These are phyloP conservation scores for Plasmodium falciparum DNA, from an alignment of 169 alveolate species.

Conservation along the genomic window DNA sequence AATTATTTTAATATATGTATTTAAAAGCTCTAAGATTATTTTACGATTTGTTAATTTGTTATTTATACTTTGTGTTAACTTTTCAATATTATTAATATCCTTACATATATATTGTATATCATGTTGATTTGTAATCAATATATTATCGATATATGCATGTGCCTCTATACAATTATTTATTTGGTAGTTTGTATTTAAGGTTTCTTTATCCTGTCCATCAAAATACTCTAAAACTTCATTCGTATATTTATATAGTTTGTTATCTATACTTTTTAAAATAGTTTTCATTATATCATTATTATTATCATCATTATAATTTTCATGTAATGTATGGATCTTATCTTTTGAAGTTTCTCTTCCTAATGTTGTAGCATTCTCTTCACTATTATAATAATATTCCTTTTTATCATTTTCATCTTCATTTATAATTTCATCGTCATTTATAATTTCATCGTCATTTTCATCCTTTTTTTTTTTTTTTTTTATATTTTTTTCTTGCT, in stretches of 20 bases:
- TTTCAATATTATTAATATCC: slow-evolving; percentile 78
- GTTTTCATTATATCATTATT: background rate
- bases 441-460: too few relatives aligned
- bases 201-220: slow-evolving; percentile 76
- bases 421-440: too few relatives aligned
- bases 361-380: too few relatives aligned
- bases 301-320: background rate
- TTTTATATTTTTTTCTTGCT: background rate
- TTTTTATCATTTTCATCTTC: background rate
- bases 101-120: slow-evolving; percentile 78
- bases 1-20: slow-evolving; percentile 79
- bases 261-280: slow-evolving; percentile 43
- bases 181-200: slow-evolving; percentile 73
- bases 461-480: background rate
- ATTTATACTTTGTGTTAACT: slow-evolving; percentile 78
- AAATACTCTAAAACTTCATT: slow-evolving; percentile 76
- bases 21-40: slow-evolving; percentile 76
- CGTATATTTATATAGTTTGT: slow-evolving; percentile 67
- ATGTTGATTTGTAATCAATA: slow-evolving; percentile 78
- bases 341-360: too few relatives aligned
- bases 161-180: slow-evolving; percentile 79
- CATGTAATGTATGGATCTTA: too few relatives aligned
- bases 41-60: slow-evolving; percentile 79
- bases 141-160: slow-evolving; percentile 71
- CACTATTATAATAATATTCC: too few relatives aligned